phyloP scores from a whole-genome alignment of 2,329 filamentous ascomycete genomes.

The Beauveria caledonica region DNA sequence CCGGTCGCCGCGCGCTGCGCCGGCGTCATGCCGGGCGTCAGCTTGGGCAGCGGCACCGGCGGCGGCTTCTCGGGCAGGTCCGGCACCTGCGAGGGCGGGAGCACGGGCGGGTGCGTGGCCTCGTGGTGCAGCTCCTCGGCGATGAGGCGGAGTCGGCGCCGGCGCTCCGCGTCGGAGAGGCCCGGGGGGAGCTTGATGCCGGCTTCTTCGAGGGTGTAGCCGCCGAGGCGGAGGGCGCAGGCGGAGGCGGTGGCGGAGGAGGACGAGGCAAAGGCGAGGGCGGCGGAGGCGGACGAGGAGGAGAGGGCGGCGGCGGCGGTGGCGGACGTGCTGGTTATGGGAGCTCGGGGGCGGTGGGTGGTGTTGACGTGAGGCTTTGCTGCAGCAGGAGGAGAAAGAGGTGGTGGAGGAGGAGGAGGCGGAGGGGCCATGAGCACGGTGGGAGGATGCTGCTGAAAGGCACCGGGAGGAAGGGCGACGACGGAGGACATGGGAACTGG shows the following conservation, averaged over 20 bases:
- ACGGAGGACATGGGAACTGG: too few species aligned
- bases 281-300: background rate
- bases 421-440: background rate
- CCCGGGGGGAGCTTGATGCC: slow-evolving; percentile 17
- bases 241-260: background rate
- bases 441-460: too few species aligned
- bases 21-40: slow-evolving; percentile 11
- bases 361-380: background rate
- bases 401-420: background rate
- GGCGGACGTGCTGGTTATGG: background rate
- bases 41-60: slow-evolving; percentile 12
- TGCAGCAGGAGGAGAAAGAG: background rate
- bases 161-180: slow-evolving; percentile 14
- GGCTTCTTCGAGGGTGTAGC: slow-evolving; percentile 15
- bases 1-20: slow-evolving; percentile 10
- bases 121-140: slow-evolving; percentile 18
- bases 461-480: too few species aligned
- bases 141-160: slow-evolving; percentile 16
- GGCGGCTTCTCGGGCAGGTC: slow-evolving; percentile 22
- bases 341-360: background rate
- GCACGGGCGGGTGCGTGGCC: slow-evolving; percentile 18
- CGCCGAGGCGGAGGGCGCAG: slow-evolving; percentile 11
- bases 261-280: background rate
- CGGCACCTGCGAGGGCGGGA: slow-evolving; percentile 20
- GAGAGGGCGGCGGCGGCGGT: background rate